These are phyloP conservation scores for Circinella umbellata DNA, from an alignment of 371 early-diverging fungal species.

Conservation along the genomic window DNA sequence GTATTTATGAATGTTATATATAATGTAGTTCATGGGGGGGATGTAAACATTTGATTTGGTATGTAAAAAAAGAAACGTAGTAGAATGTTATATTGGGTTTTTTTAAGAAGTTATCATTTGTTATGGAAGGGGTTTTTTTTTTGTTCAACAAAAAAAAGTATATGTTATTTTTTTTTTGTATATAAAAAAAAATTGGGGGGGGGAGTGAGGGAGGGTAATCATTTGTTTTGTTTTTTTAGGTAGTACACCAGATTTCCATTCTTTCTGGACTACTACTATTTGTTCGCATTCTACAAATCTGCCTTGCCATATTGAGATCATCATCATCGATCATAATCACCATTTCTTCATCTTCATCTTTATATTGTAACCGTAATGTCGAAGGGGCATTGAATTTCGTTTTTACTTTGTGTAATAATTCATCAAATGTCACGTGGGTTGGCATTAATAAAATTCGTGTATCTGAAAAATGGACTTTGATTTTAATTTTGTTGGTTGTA, in stretches of 20 bases:
- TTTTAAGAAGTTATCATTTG: too few relatives aligned
- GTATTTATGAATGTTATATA: too few relatives aligned
- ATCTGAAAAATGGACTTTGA: constrained; percentile 27
- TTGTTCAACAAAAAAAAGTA: too few relatives aligned
- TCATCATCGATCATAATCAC: constrained; percentile 92
- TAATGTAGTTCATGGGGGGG: too few relatives aligned
- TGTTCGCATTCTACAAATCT: constrained; percentile 13
- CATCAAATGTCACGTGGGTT: constrained; percentile 24
- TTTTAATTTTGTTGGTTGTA: constrained; percentile 25
- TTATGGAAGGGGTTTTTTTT: too few relatives aligned
- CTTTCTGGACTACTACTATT: not conserved
- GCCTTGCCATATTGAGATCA: constrained; percentile 85
- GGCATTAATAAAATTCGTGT: constrained; percentile 22
- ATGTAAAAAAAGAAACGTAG: too few relatives aligned
- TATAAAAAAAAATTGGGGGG: too few relatives aligned
- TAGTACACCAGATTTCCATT: constrained; percentile 16
- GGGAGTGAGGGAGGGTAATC: too few relatives aligned
- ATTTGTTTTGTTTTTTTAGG: not conserved
- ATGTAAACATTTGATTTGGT: too few relatives aligned
- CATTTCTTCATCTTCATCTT: constrained; percentile 88
- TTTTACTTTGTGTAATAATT: constrained; percentile 21
- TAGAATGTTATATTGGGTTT: too few relatives aligned
- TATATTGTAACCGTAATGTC: constrained; percentile 73
- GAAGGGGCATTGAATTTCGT: constrained; percentile 28
- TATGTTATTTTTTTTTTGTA: too few relatives aligned